Conservation (phyloP, 768 basidiomycete species). For the Auricularia sp. region DNA sequence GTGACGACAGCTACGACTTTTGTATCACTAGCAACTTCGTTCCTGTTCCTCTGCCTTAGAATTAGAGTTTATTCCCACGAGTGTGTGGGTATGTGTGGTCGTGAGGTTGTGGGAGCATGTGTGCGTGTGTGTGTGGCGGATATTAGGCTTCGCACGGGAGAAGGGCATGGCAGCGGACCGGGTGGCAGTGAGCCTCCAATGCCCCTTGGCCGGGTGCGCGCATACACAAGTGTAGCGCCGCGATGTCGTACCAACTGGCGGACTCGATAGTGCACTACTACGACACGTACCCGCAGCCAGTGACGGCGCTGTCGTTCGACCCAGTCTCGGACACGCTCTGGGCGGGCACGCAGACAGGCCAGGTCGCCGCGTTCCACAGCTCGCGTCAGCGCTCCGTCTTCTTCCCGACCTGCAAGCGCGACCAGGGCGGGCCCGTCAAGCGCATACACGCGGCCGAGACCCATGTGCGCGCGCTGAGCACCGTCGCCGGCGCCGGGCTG, state of each 20-base stretch:
- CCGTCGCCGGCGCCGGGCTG: conserved; percentile 41
- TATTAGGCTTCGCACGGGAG: no score
- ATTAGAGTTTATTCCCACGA: no score
- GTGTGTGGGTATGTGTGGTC: no score
- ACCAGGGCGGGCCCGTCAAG: conserved; percentile 53
- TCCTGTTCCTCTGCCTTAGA: no score
- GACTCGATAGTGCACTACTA: conserved; percentile 8
- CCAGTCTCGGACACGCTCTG: conserved; percentile 84
- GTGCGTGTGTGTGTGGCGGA: no score
- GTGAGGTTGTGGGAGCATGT: no score
- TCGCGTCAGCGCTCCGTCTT: conserved; percentile 55
- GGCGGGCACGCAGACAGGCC: conserved; percentile 67
- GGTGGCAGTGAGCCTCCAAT: no score
- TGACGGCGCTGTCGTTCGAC: conserved; percentile 80
- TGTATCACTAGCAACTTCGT: no score
- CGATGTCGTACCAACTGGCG: conserved; percentile 7
- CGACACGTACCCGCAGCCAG: conserved; percentile 25
- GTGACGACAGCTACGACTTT: no score
- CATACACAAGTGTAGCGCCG: neutral
- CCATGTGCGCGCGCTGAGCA: conserved; percentile 56
- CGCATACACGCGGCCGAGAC: conserved; percentile 72
- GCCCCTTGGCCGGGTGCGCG: neutral
- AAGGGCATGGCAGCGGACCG: no score
- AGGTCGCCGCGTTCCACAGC: conserved; percentile 58
- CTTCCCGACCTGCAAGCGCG: conserved; percentile 39